Conservation (phyloP, 305 asterid species). For the Coffea humblotiana region DNA sequence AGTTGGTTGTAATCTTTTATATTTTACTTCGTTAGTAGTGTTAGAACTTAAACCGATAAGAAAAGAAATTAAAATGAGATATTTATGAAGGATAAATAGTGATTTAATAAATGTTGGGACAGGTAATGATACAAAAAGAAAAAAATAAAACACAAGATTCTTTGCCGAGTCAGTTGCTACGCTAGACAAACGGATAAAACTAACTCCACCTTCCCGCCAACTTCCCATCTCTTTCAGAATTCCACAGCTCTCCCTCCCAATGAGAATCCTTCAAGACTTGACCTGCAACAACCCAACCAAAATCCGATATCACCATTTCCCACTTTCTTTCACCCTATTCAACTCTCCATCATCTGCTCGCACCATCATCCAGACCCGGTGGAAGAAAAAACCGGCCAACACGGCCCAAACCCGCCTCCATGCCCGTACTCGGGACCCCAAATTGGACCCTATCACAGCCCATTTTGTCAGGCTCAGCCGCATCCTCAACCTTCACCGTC, state of each 20-base stretch:
- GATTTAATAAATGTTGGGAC: too few relatives aligned
- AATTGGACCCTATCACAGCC: slow-evolving; percentile 61
- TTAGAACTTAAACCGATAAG: too few relatives aligned
- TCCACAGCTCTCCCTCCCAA: neutral
- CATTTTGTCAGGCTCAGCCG: slow-evolving; percentile 58
- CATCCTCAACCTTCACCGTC: slow-evolving; percentile 53
- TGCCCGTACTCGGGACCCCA: slow-evolving; percentile 61
- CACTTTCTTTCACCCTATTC: slow-evolving; percentile 55
- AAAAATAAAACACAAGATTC: too few relatives aligned
- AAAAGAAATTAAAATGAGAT: too few relatives aligned
- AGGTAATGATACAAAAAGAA: too few relatives aligned
- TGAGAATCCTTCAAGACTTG: slow-evolving; percentile 21
- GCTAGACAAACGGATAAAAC: too few relatives aligned
- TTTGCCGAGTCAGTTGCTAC: too few relatives aligned
- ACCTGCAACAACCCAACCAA: neutral
- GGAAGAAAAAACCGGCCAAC: slow-evolving; percentile 67
- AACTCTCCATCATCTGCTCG: slow-evolving; percentile 30
- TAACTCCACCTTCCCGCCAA: too few relatives aligned
- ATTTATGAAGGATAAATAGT: too few relatives aligned
- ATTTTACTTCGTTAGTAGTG: too few relatives aligned
- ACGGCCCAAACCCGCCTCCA: slow-evolving; percentile 88
- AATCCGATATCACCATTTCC: neutral
- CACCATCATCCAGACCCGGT: slow-evolving; percentile 51
- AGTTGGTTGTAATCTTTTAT: too few relatives aligned
- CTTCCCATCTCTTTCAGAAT: neutral